Evolutionary conservation across 1,284 basidiomycete species (phyloP).

Genomic region (Tausonia pullulans): DNA sequence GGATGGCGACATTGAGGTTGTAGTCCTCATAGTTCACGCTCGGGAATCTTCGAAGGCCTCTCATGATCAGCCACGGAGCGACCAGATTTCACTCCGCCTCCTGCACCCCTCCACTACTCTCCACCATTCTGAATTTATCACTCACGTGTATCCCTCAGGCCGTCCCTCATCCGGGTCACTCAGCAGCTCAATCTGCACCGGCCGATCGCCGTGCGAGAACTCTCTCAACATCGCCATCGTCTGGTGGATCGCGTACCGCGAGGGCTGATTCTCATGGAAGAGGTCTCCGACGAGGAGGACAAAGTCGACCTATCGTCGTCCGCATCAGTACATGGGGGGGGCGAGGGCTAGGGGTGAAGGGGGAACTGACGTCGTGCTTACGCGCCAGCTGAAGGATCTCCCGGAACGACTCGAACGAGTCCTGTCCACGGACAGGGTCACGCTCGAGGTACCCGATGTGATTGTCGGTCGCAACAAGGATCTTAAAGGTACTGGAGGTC

Average conservation of each 20-base stretch:
- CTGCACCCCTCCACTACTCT: too few relatives aligned
- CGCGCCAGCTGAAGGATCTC: slow-evolving; percentile 87
- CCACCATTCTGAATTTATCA: slow-evolving; percentile 15
- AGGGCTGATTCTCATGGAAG: slow-evolving; percentile 96
- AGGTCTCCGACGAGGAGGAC: slow-evolving; percentile 89
- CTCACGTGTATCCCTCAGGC: slow-evolving; percentile 69
- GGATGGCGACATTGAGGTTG: slow-evolving; percentile 87
- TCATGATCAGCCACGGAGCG: too few relatives aligned
- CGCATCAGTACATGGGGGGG: background rate
- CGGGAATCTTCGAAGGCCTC: slow-evolving; percentile 47
- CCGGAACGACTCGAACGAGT: slow-evolving; percentile 88
- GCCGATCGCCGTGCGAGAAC: slow-evolving; percentile 77
- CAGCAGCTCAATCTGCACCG: slow-evolving; percentile 76
- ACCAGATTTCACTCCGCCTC: too few relatives aligned
- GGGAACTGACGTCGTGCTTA: slow-evolving; percentile 59
- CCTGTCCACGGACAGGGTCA: slow-evolving; percentile 86
- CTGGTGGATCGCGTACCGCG: slow-evolving; percentile 76
- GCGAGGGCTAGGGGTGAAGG: background rate
- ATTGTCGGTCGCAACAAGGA: slow-evolving; percentile 85
- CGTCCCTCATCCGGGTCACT: slow-evolving; percentile 87
- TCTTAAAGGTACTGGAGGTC: slow-evolving; percentile 45
- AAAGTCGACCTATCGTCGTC: slow-evolving; percentile 63
- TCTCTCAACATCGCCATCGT: slow-evolving; percentile 81
- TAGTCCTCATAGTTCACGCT: slow-evolving; percentile 95
- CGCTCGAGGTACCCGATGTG: slow-evolving; percentile 92